Conservation (phyloP, 2,329 filamentous ascomycete genomes). For the Cytospora leucostoma region DNA sequence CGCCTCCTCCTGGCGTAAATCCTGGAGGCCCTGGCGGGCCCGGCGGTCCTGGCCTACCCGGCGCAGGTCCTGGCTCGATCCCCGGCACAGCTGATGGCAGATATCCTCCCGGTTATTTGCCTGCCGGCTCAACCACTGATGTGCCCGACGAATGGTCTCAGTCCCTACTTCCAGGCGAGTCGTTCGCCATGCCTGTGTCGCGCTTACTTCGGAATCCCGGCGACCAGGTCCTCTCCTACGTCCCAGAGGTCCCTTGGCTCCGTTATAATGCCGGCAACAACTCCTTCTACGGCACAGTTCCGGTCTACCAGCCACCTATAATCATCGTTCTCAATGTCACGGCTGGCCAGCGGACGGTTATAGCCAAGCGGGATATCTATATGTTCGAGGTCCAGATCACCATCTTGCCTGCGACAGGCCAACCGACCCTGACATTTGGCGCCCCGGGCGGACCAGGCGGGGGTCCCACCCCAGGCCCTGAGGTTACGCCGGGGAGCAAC, state of each 20-base stretch:
- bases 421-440: no score
- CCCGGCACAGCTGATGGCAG: neutral
- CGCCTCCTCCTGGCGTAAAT: no score
- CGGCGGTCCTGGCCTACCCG: no score
- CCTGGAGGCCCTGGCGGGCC: no score
- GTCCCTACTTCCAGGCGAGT: neutral
- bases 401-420: neutral
- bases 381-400: slow-evolving; percentile 6
- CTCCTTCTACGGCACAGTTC: slow-evolving; percentile 8
- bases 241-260: neutral
- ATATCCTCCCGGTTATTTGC: neutral
- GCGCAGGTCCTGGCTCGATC: neutral
- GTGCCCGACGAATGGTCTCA: neutral
- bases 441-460: no score
- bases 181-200: neutral
- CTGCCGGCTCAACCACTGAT: neutral
- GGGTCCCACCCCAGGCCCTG: neutral
- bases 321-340: neutral
- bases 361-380: neutral
- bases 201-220: neutral
- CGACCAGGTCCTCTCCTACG: slow-evolving; percentile 8
- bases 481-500: neutral
- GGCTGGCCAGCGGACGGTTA: slow-evolving; percentile 5
- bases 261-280: neutral
- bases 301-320: neutral